Percentiles rank a stretch among this genome's conserved stretches.
phyloP scores from a whole-genome alignment of 345 rosid species.

The Erodium maritimum region DNA sequence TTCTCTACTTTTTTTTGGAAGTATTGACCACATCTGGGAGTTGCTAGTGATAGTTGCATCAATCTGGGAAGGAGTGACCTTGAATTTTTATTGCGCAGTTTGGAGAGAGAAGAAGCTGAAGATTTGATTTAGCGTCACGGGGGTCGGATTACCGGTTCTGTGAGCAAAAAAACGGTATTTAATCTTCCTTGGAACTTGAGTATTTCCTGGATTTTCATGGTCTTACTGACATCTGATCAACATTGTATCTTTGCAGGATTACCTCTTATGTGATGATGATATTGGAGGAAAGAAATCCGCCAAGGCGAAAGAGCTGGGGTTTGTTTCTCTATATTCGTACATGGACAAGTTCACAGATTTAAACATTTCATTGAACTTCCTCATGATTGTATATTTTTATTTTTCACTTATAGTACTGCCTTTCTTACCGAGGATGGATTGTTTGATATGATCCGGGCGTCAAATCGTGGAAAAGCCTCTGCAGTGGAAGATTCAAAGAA shows the following conservation, averaged over 20 bases:
- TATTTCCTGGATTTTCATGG: constrained; percentile 9
- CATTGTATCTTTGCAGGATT: constrained; percentile 47
- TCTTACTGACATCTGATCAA: constrained; percentile 11
- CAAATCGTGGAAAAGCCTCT: constrained; percentile 37
- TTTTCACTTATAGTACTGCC: constrained; percentile 39
- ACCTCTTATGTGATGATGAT: constrained; percentile 94
- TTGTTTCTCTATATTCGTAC: constrained; percentile 16
- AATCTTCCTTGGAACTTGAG: constrained; percentile 10
- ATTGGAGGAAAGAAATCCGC: constrained; percentile 78
- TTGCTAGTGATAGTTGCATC: constrained; percentile 1
- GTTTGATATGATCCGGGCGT: constrained; percentile 69
- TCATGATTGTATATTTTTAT: constrained; percentile 14
- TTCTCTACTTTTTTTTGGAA: not conserved
- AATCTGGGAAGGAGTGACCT: constrained; percentile 6
- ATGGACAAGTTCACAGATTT: not conserved
- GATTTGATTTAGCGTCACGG: constrained; percentile 87
- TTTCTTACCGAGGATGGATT: constrained; percentile 89
- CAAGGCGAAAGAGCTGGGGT: constrained; percentile 96
- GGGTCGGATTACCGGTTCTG: constrained; percentile 88
- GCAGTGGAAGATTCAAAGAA: constrained; percentile 25
- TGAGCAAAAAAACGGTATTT: constrained; percentile 94
- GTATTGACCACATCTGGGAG: constrained; percentile 4
- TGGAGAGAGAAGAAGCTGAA: constrained; percentile 99
- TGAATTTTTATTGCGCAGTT: constrained; percentile 30
- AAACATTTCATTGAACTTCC: constrained; percentile 3